Base-by-base conservation (phyloP, 1,139 yeast genomes). In the Suhomyces bribrorum region DNA sequence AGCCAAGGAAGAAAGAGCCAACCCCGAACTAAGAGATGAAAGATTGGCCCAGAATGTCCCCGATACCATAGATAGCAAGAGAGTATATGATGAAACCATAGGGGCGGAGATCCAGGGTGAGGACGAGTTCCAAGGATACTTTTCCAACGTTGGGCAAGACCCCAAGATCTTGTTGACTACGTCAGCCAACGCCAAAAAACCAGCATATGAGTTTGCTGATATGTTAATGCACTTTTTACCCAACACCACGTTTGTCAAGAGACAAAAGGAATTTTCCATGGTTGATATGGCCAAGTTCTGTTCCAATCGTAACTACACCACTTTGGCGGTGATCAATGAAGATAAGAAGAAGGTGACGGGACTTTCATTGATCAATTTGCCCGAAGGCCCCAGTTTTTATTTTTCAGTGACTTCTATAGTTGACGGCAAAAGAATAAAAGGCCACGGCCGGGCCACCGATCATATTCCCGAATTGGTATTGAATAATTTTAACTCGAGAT, bases 381-480 rank as follows among this genome's bases (percentile, higher is more conserved):
- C 98, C 5, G 86, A 75, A 35, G 98, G 98, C 0, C 98, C 98
- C 24, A 84, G 97, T 0, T 88, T 88, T 57, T 90, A 92, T 64
- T 92, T 92, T 55, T 83, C 92, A 14, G 69, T 92, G 9, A 72
- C 90, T n/a, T 87, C 96, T 5, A 72, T 86, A 36, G 77, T 79
- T 15, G 86, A 85, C 48, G 83, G 87, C n/a, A 77, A 83, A 51
- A 72, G 78, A 48, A 87, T 92, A 41, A 62, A 70, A 14, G 96
- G 96, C 11, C 98, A 92, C 55, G 97, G 97, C 41, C 75, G 83
- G 38, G 84, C 96, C 26, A 89, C 97, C 0, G 81, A 80, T 32
- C 97, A 92, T 57, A 79, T 83, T 26, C 98, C 98, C 3, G 98
- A 92, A 61, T 76, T 92, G 36, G 82, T 92, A 23, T 72, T 94